A percentile compares a stretch with the other conserved stretches of the same genome.
These are phyloP conservation scores for Penicillium longicatenatum DNA, from an alignment of 495 filamentous ascomycete genomes.

Conservation along the genomic window DNA sequence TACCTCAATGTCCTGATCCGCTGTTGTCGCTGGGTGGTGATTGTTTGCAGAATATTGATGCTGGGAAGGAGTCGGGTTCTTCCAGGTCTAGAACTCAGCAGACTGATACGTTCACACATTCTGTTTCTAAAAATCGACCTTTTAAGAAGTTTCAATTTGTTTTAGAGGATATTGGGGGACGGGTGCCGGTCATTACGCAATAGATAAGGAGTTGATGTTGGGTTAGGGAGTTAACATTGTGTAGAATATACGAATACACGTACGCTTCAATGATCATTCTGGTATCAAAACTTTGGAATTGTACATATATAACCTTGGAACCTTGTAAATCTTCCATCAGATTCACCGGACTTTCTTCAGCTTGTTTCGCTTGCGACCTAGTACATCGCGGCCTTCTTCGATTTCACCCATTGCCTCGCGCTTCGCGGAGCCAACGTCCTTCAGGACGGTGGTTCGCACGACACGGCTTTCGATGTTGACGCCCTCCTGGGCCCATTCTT, in stretches of 20 bases:
- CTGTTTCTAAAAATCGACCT: not conserved
- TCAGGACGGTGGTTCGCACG: conserved; percentile 71
- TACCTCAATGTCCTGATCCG: not conserved
- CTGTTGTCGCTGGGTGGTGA: not conserved
- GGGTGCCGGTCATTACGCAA: not conserved
- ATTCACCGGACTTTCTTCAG: conserved; percentile 48
- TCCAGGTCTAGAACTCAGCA: not conserved
- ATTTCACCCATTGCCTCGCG: conserved; percentile 84
- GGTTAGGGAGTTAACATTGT: not conserved
- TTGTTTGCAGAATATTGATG: not conserved
- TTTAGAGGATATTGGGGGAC: not conserved
- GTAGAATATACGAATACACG: not conserved
- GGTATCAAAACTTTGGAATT: conserved; percentile 15
- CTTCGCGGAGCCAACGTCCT: conserved; percentile 89
- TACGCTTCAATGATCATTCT: conserved; percentile 5
- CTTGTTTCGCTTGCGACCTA: conserved; percentile 48
- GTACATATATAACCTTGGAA: conserved; percentile 13
- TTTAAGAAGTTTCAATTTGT: not conserved
- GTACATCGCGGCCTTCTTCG: conserved; percentile 88
- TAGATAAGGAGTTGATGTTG: not conserved
- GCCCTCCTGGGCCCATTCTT: conserved; percentile 79
- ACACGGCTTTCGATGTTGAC: conserved; percentile 90
- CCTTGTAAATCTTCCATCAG: too few species aligned
- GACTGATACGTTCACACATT: not conserved
- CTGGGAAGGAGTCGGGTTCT: not conserved